Percentiles rank a stretch among this genome's conserved stretches.
Evolutionary conservation across 2,329 filamentous ascomycete species (phyloP).

Genomic region (Aureobasidium pullulans): DNA sequence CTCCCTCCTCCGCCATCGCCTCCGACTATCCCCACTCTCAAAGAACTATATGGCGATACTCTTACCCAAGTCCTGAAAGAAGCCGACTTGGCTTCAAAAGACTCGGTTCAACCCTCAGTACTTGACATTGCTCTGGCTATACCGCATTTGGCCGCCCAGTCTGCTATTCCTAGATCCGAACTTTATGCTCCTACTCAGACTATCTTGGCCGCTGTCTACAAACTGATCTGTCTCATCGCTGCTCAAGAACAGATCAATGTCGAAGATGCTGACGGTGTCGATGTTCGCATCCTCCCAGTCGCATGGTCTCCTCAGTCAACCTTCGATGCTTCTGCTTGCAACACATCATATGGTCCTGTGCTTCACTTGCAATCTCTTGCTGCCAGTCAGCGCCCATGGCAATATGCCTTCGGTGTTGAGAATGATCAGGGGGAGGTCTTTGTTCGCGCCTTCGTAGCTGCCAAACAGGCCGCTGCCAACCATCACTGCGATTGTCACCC

Average conservation of each 20-base stretch:
- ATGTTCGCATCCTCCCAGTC: constrained; percentile 67
- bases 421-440: constrained; percentile 57
- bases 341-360: constrained; percentile 39
- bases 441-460: constrained; percentile 37
- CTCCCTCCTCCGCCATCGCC: constrained; percentile 38
- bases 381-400: constrained; percentile 51
- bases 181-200: constrained; percentile 63
- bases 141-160: constrained; percentile 51
- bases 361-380: constrained; percentile 43
- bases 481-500: constrained; percentile 1
- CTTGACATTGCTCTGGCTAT: constrained; percentile 57
- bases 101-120: constrained; percentile 30
- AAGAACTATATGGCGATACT: constrained; percentile 36
- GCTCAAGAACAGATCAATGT: constrained; percentile 56
- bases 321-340: constrained; percentile 24
- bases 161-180: constrained; percentile 44
- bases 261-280: constrained; percentile 62
- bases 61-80: constrained; percentile 36
- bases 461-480: constrained; percentile 17
- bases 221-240: constrained; percentile 66
- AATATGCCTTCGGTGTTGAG: constrained; percentile 57
- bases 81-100: constrained; percentile 28
- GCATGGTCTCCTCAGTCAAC: constrained; percentile 43
- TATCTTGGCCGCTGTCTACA: constrained; percentile 71
- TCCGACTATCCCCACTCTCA: constrained; percentile 33